Base-by-base conservation (phyloP, 768 basidiomycete genomes). In the Hygrophoropsis aurantiaca region DNA sequence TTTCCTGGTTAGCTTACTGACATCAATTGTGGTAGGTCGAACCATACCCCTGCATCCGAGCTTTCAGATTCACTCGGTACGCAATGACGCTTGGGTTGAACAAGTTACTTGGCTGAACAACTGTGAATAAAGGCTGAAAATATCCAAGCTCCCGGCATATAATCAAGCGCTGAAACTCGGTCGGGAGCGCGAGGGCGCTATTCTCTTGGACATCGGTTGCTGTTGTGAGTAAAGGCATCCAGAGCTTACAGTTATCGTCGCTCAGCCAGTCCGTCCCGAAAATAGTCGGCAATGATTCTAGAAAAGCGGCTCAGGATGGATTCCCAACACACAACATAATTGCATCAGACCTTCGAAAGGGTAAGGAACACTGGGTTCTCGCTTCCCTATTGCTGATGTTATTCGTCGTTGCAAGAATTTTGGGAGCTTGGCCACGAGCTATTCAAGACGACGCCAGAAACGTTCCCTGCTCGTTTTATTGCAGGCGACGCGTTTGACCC, bases 371-470 rank as follows among this genome's bases (percentile, higher is more conserved):
- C 27, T 30, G 27, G 27, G 27, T 30, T 8, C 11, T 25, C 20
- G n/a, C n/a, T n/a, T n/a, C n/a, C 11, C 13, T 18, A 4, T n/a
- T 7, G 36, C 36, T 38, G 36, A 38, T n/a, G n/a, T 5, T 18
- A 32, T 25, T 11, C 13, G 16, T 19, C 9, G 13, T 24, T 35
- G 27, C n/a, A 42, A 81, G 80, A 61, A 3, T 82, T 78, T 52
- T 82, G 80, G 81, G 67, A 76, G 3, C 65, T 73, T 4, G 82
- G 82, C 1, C 79, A 83, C 53, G 68, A 77, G 32, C 62, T 84
- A 13, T 84, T 81, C 68, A 71, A 59, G 42, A 69, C 74, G 2
- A 77, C 73, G 0, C 71, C 74, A 0, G 68, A 72, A 32, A 67
- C 71, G 0, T 83, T 79, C 60, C 76, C 77, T 3, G 75, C 71